Evolutionary conservation across 345 rosid genomes (phyloP).

Genomic region (Anastatica hierochuntica): DNA sequence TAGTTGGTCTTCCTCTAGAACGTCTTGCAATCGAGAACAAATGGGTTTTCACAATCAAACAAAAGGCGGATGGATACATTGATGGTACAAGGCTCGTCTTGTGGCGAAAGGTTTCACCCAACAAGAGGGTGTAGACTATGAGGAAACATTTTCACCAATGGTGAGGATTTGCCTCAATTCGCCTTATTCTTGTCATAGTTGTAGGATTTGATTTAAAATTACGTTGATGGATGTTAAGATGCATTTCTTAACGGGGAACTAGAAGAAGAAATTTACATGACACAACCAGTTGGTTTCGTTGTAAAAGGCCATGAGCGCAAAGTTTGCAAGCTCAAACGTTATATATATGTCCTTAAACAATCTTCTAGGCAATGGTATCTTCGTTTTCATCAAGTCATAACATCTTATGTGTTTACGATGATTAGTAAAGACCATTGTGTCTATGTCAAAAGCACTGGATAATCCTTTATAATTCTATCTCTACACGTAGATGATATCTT

Average conservation of each 20-base stretch:
- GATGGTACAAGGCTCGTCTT: no score
- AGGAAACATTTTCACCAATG: background rate
- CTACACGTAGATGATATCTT: background rate
- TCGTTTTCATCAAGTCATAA: background rate
- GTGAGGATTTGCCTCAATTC: conserved; percentile 3
- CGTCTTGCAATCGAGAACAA: no score
- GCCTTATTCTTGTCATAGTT: background rate
- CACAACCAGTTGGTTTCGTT: background rate
- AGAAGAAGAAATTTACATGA: background rate
- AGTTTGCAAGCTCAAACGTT: background rate
- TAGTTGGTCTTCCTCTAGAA: no score
- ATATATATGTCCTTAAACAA: background rate
- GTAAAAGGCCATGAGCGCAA: background rate
- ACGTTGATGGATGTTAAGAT: background rate
- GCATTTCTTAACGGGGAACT: no score
- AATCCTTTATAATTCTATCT: background rate
- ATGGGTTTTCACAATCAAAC: no score
- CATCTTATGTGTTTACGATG: background rate
- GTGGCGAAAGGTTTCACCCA: no score
- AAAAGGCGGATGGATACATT: no score
- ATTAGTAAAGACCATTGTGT: background rate
- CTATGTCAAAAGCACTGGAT: background rate
- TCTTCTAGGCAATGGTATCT: background rate
- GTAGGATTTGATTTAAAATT: background rate
- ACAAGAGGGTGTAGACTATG: no score